Conservation (phyloP, 1,139 yeast genomes). For the Kodamaea plutei region DNA sequence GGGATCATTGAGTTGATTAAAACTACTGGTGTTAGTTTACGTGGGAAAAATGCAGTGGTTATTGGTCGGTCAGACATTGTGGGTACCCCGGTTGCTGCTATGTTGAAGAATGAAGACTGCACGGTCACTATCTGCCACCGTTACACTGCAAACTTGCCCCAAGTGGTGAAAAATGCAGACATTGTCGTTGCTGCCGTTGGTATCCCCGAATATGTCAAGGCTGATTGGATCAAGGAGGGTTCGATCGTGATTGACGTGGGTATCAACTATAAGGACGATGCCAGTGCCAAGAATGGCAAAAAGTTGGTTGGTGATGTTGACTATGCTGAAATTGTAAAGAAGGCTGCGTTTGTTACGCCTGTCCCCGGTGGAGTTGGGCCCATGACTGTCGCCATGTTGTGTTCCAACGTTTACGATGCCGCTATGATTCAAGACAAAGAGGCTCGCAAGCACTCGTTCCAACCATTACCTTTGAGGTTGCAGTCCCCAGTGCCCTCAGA, state of each 20-base stretch:
- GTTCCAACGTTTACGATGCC: conserved; percentile 62
- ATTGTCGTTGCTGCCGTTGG: conserved; percentile 78
- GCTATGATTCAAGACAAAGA: conserved; percentile 53
- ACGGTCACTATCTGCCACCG: conserved; percentile 75
- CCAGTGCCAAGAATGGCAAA: conserved; percentile 58
- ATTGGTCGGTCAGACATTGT: conserved; percentile 81
- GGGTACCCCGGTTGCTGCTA: conserved; percentile 74
- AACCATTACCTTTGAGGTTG: conserved; percentile 48
- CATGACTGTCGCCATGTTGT: conserved; percentile 82
- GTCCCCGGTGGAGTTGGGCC: conserved; percentile 92
- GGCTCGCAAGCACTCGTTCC: conserved; percentile 43
- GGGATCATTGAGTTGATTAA: conserved; percentile 68
- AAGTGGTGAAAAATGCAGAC: conserved; percentile 58
- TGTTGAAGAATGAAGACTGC: conserved; percentile 67
- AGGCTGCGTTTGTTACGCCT: conserved; percentile 66
- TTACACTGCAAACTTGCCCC: conserved; percentile 49
- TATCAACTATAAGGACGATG: conserved; percentile 66
- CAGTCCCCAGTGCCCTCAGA: conserved; percentile 70
- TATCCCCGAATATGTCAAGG: conserved; percentile 62
- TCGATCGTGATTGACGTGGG: conserved; percentile 77
- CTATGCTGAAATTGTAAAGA: conserved; percentile 50
- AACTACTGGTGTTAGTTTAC: conserved; percentile 53
- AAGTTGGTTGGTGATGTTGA: conserved; percentile 78
- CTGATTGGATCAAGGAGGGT: conserved; percentile 68
- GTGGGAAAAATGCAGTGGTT: conserved; percentile 73